Evolutionary conservation across 163 green algal genomes (phyloP).

Genomic region (Volvox carteri): DNA sequence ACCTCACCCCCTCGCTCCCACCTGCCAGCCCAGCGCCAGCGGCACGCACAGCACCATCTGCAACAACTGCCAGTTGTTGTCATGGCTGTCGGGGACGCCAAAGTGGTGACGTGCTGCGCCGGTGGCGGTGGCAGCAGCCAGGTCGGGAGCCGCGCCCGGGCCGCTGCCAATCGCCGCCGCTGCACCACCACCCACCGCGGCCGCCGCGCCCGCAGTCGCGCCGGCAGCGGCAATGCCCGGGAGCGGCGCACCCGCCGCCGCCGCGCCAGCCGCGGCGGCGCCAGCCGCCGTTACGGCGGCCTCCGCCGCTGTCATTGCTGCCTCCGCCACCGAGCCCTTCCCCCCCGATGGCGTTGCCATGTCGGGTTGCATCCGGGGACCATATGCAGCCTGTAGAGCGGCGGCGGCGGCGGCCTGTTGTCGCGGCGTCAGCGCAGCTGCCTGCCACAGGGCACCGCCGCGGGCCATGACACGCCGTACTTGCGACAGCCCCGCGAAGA

Average conservation of each 20-base stretch:
- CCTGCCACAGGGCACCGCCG: slow-evolving; percentile 55
- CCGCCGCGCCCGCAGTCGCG: not conserved
- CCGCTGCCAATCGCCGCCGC: slow-evolving; percentile 17
- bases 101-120: slow-evolving; percentile 56
- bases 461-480: slow-evolving; percentile 53
- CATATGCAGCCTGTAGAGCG: not conserved
- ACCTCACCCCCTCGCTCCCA: no score
- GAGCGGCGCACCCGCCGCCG: not conserved
- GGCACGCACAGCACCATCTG: slow-evolving; percentile 71
- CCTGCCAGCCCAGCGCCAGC: slow-evolving; percentile 70
- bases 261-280: not conserved
- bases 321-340: not conserved
- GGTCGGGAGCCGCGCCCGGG: not conserved
- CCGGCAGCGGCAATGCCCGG: not conserved
- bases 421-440: not conserved
- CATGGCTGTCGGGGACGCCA: slow-evolving; percentile 64
- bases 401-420: slow-evolving; percentile 1
- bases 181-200: not conserved
- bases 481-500: slow-evolving; percentile 65
- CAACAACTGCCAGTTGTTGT: slow-evolving; percentile 80
- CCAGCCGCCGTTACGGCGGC: not conserved
- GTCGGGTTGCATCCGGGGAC: no score
- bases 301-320: no score
- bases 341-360: not conserved
- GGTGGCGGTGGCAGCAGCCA: no score